Percentiles rank a stretch among this genome's conserved stretches.
Evolutionary conservation across 208 protist genomes (phyloP).

Genomic region (Borovskyia barvae): DNA sequence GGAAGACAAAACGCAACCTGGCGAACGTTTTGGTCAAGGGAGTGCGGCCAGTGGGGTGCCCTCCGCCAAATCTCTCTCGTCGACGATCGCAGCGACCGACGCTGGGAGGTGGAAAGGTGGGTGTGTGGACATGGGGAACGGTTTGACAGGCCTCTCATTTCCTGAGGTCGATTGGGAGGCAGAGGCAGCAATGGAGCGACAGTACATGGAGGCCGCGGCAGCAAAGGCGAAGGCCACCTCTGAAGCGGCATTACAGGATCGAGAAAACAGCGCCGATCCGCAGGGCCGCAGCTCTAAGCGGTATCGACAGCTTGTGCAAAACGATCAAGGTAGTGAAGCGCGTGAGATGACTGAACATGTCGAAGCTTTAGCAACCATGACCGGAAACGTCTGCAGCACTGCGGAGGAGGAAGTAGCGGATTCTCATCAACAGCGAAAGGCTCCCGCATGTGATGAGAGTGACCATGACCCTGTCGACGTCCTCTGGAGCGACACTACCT

Average conservation of each 20-base stretch:
- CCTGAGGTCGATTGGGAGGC: constrained; percentile 63
- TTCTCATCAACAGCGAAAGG: background rate
- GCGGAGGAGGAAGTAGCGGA: too few species aligned
- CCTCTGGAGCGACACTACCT: constrained; percentile 24
- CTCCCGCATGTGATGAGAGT: background rate
- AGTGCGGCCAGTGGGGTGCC: background rate
- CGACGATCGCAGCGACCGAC: background rate
- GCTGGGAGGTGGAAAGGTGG: constrained; percentile 37
- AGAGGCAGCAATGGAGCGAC: constrained; percentile 18
- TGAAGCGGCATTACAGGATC: background rate
- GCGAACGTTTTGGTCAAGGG: too few species aligned
- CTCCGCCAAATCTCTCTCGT: background rate
- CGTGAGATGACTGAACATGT: too few species aligned
- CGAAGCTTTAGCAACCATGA: too few species aligned
- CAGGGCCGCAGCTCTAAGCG: constrained; percentile 6
- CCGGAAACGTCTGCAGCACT: too few species aligned
- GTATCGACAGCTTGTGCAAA: background rate
- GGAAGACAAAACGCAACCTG: too few species aligned
- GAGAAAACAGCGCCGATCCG: background rate
- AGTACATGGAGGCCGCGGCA: constrained; percentile 6
- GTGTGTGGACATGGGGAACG: constrained; percentile 62
- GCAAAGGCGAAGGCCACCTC: constrained; percentile 8
- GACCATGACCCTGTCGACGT: constrained; percentile 34
- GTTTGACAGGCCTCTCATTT: constrained; percentile 61
- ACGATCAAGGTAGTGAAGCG: too few species aligned